Evolutionary conservation across 768 basidiomycete species (phyloP), one percentile per base, ranked within the genome.

Genomic region (Bullera alba): DNA sequence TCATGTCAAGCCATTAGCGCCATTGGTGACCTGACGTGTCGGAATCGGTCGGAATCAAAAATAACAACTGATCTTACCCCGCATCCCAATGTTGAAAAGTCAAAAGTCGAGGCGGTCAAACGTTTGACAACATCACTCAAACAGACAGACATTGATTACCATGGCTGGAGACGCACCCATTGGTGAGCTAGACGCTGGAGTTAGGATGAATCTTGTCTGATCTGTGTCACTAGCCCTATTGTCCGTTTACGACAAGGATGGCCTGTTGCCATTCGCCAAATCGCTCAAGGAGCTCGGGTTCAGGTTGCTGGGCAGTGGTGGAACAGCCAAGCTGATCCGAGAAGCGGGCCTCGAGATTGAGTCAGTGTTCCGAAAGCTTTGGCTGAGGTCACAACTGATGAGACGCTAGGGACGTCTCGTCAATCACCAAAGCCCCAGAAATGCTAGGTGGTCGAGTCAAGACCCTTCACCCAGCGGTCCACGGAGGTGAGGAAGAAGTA

Each of bases 361-460:
- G 93, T 89, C 67, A 58, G 87, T 21, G 22, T 42, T 37, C 43
- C 6, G 8, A 28, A 19, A 30, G 25, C 19, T 26, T 22, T 23
- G 22, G 49, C 48, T 54, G 50, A 36, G 25, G 34, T 17, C 29
- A 17, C n/a, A 12, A 17, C 25, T 42, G 7, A 44, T 22, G 42
- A 51, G n/a, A n/a, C 19, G 28, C 5, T 60, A 99, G 95, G 57
- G 95, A 99, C 80, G 91, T 99, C 48, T 87, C 93, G 4, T 85
- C 88, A 69, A 85, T 97, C 74, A 97, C 95, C 42, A 93, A 92
- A 65, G 91, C 91, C 0, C 93, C 95, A 4, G 95, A 99, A 74
- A 97, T 99, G 92, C 80, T 99, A 2, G 93, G 95, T 46, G 95
- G 95, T 22, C 79, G 95, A 61, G 95, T 97, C 50, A 97, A 99